These are phyloP conservation scores for Phaeosphaeriaceae sp. DNA, from an alignment of 2,329 filamentous ascomycete species.

Conservation along the genomic window DNA sequence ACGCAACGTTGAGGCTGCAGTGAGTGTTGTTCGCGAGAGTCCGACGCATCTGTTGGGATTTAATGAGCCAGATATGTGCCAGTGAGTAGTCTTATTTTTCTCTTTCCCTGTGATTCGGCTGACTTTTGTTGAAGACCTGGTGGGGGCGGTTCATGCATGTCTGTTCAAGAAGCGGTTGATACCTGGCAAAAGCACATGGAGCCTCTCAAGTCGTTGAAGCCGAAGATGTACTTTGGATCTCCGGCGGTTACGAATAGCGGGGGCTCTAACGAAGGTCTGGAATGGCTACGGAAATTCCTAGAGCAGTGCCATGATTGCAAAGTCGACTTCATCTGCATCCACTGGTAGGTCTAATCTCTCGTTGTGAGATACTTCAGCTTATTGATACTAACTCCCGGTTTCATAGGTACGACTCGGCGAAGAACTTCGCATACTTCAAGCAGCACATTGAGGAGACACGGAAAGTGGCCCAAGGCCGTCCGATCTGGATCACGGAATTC, in stretches of 20 bases:
- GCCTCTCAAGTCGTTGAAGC: constrained; percentile 18
- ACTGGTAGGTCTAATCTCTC: constrained; percentile 40
- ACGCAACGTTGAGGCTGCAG: constrained; percentile 16
- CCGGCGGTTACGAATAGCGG: constrained; percentile 44
- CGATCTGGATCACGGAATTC: constrained; percentile 48
- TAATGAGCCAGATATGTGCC: constrained; percentile 45
- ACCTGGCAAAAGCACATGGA: constrained; percentile 29
- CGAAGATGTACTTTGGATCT: constrained; percentile 35
- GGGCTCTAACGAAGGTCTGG: constrained; percentile 21
- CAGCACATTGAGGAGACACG: constrained; percentile 39
- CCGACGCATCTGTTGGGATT: constrained; percentile 36
- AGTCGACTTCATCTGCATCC: constrained; percentile 45
- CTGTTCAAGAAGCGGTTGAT: constrained; percentile 12
- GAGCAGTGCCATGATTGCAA: constrained; percentile 33
- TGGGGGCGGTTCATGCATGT: constrained; percentile 34
- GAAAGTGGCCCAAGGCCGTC: constrained; percentile 59
- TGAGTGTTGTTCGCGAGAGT: neutral
- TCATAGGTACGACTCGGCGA: constrained; percentile 33
- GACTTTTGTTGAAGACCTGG: constrained; percentile 3
- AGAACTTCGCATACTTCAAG: constrained; percentile 39
- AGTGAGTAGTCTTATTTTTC: constrained; percentile 15
- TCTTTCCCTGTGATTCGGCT: neutral
- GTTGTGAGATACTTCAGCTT: too few relatives aligned
- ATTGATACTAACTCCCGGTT: too few relatives aligned
- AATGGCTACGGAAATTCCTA: constrained; percentile 38